Percentiles rank a stretch among this genome's conserved stretches.
Evolutionary conservation across 2,329 filamentous ascomycete species (phyloP).

Genomic region (Albophoma yamanashiensis): DNA sequence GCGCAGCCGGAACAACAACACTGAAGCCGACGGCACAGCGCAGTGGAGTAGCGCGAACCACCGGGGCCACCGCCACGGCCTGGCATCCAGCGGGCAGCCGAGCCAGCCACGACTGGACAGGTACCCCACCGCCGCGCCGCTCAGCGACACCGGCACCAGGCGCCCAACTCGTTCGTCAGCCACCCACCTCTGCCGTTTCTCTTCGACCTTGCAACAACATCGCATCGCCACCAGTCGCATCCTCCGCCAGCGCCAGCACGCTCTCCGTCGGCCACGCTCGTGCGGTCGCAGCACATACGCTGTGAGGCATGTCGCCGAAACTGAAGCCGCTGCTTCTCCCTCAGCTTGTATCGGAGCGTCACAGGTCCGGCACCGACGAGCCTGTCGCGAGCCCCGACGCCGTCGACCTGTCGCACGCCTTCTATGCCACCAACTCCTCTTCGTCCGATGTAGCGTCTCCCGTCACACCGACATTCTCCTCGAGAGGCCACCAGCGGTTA

Average conservation of each 20-base stretch:
- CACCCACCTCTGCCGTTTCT: background rate
- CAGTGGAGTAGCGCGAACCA: background rate
- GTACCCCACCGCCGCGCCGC: background rate
- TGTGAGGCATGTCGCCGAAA: constrained; percentile 30
- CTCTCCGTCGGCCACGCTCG: background rate
- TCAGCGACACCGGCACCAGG: background rate
- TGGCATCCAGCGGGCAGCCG: background rate
- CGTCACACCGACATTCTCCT: constrained; percentile 58
- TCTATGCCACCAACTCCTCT: constrained; percentile 41
- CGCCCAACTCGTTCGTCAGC: background rate
- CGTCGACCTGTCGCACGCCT: constrained; percentile 26
- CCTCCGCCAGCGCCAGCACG: background rate
- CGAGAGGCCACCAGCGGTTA: constrained; percentile 52
- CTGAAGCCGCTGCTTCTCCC: constrained; percentile 44
- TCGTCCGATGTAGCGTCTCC: constrained; percentile 60
- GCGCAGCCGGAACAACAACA: background rate
- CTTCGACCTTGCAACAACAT: background rate
- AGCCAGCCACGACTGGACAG: background rate
- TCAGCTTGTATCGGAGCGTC: constrained; percentile 40
- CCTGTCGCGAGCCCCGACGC: constrained; percentile 22
- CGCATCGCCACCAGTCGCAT: background rate
- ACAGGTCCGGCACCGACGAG: constrained; percentile 25
- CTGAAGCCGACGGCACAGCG: background rate
- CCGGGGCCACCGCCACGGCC: background rate
- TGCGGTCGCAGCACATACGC: background rate